Percentiles rank a stretch among this genome's conserved stretches.
phyloP scores from a whole-genome alignment of 2,329 filamentous ascomycete species.

The Fusarium albidum region DNA sequence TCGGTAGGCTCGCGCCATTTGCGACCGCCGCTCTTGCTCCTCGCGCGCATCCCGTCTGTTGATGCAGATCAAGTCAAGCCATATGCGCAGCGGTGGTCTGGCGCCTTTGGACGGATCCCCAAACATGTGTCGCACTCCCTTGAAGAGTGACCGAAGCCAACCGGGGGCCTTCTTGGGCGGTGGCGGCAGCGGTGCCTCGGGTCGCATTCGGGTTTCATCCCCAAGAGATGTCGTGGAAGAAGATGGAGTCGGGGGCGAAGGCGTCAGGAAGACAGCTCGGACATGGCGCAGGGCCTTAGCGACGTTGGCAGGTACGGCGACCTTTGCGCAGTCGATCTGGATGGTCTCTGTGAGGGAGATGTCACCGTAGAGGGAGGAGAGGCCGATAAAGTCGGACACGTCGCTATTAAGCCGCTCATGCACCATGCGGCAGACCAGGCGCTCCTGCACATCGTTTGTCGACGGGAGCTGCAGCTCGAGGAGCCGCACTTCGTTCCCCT shows the following conservation, averaged over 20 bases:
- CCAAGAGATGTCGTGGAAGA: slow-evolving; percentile 25
- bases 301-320: slow-evolving; percentile 25
- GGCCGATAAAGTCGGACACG: slow-evolving; percentile 33
- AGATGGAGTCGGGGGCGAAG: slow-evolving; percentile 7
- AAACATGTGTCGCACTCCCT: slow-evolving; percentile 14
- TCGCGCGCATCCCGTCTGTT: slow-evolving; percentile 27
- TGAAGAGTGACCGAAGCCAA: slow-evolving; percentile 34
- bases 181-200: slow-evolving; percentile 5
- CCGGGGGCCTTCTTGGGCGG: slow-evolving; percentile 31
- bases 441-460: slow-evolving; percentile 30
- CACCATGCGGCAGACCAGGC: slow-evolving; percentile 31
- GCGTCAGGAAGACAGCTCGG: slow-evolving; percentile 32
- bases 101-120: slow-evolving; percentile 11
- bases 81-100: slow-evolving; percentile 30
- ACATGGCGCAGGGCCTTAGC: slow-evolving; percentile 34
- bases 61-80: slow-evolving; percentile 35
- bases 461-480: slow-evolving; percentile 33
- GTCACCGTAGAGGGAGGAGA: slow-evolving; percentile 34
- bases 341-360: slow-evolving; percentile 30
- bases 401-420: slow-evolving; percentile 28
- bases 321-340: slow-evolving; percentile 21
- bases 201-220: neutral
- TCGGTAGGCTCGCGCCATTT: slow-evolving; percentile 31
- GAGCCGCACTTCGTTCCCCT: slow-evolving; percentile 28
- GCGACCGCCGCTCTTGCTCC: slow-evolving; percentile 27